Evolutionary conservation across 148 eudicot species (phyloP).

Genomic region (Rhododendron williamsianum): DNA sequence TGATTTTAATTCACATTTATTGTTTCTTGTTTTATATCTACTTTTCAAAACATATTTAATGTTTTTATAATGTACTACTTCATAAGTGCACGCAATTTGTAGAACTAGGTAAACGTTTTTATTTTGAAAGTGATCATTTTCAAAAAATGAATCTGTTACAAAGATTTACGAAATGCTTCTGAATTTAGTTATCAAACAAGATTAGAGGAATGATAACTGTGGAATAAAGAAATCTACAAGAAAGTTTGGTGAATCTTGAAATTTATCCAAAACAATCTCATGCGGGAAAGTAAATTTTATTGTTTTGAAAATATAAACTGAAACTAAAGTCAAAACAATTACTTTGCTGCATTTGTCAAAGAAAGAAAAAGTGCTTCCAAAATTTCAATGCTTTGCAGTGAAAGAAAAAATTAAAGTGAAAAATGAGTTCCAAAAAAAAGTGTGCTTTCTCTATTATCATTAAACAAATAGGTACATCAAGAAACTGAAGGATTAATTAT

Average conservation of each 20-base stretch:
- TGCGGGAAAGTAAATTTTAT: background rate
- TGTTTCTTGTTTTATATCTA: background rate
- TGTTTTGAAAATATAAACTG: background rate
- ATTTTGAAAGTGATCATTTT: background rate
- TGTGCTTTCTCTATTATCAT: background rate
- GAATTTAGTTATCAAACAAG: background rate
- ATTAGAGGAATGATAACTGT: background rate
- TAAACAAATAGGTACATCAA: too few species aligned
- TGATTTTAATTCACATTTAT: too few species aligned
- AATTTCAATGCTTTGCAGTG: background rate
- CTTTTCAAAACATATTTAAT: background rate
- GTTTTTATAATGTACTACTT: too few species aligned
- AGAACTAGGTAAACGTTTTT: too few species aligned
- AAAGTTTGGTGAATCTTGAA: background rate
- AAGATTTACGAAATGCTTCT: background rate
- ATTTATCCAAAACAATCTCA: background rate
- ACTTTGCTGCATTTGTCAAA: background rate
- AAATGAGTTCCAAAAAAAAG: background rate
- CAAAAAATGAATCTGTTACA: too few species aligned
- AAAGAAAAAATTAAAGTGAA: too few species aligned
- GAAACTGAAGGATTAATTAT: too few species aligned
- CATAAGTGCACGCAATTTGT: too few species aligned
- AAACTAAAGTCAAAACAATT: background rate
- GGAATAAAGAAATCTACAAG: background rate
- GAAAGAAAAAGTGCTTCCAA: background rate